A percentile compares a stretch with the other conserved stretches of the same genome.
These are phyloP conservation scores for Ophiostoma triangulosporum DNA, from an alignment of 2,329 filamentous ascomycete genomes.

Conservation along the genomic window DNA sequence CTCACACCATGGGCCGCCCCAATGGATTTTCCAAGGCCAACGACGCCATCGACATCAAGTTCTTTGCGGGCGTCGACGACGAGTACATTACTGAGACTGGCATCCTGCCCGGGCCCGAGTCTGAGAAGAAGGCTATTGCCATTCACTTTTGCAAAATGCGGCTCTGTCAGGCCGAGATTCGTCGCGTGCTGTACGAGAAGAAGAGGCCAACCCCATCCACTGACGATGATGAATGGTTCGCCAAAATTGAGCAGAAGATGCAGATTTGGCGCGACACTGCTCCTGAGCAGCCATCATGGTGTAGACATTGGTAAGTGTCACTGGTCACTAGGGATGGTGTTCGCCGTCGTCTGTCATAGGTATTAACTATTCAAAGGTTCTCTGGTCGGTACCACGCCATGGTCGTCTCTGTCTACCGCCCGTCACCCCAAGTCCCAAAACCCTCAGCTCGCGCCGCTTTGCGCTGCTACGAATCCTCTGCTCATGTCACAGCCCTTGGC, in stretches of 20 bases:
- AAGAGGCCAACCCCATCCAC: constrained; percentile 63
- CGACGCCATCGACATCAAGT: constrained; percentile 73
- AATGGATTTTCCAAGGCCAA: constrained; percentile 70
- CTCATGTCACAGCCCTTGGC: constrained; percentile 69
- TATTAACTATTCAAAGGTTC: constrained; percentile 34
- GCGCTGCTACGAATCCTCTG: constrained; percentile 71
- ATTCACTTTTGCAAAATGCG: constrained; percentile 94
- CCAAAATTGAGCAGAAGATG: constrained; percentile 64
- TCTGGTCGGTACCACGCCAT: constrained; percentile 67
- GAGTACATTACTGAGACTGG: constrained; percentile 67
- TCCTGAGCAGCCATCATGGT: constrained; percentile 57
- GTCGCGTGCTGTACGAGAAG: constrained; percentile 72
- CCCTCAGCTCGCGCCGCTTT: constrained; percentile 67
- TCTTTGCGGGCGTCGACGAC: constrained; percentile 74
- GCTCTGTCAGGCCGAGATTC: constrained; percentile 74
- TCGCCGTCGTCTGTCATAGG: too few species aligned
- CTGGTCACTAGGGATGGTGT: too few species aligned
- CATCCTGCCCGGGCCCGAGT: constrained; percentile 56
- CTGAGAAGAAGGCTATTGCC: constrained; percentile 73
- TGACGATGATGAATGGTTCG: constrained; percentile 79
- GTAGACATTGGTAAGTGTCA: constrained; percentile 72
- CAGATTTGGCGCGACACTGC: constrained; percentile 65
- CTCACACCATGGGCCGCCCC: constrained; percentile 77
- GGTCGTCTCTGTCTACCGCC: constrained; percentile 75
- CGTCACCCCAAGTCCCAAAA: constrained; percentile 81